Base-by-base conservation (phyloP, 495 filamentous ascomycete species). In the Penicillium malachiteum region DNA sequence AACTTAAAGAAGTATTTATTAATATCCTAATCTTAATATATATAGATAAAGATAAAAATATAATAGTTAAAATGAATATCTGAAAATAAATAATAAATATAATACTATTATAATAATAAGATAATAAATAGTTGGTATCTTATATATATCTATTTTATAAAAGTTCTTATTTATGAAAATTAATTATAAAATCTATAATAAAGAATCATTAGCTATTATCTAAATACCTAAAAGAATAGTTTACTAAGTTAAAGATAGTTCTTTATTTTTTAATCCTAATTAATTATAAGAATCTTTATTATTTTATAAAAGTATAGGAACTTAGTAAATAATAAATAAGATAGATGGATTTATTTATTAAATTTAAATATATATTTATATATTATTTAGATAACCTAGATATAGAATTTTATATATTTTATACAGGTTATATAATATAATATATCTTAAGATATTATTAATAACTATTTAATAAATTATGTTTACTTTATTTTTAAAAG, bases 1-100 rank as follows among this genome's bases (percentile, higher is more conserved):
- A 43, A 31, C 46, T 17, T 37, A 48, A 26, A 43, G 48, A 35
- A 58, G 59, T 1, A 40, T 60, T 30, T 42, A 9, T 54, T 66
- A 54, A 41, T 54, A 66, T 7, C 8, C 34, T 14, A 3, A 34
- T 48, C 7, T 48, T 35, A 7, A 35, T 48, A 48, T 33, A 48
- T 34, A 2, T 46, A 21, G 30, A 30, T 3, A 46, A 46, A 3
- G 26, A 21, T 21, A 46, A 46, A 2, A 37, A 2, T 37, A 37
- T 43, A 43, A 2, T 43, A 43, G 17, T n/a, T n/a, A n/a, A 43
- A 43, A 43, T 14, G 4, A 16, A 43, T 43, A 43, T 43, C 3
- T 43, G 1, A 32, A 33, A 33, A 14, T 37, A 38, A 5, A 38
- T 39, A 34, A 16, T 16, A 38, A 38, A 11, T 18, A 21, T 34